Evolutionary conservation across 2,329 filamentous ascomycete species (phyloP).

Genomic region (Ophiostoma pallidulum): DNA sequence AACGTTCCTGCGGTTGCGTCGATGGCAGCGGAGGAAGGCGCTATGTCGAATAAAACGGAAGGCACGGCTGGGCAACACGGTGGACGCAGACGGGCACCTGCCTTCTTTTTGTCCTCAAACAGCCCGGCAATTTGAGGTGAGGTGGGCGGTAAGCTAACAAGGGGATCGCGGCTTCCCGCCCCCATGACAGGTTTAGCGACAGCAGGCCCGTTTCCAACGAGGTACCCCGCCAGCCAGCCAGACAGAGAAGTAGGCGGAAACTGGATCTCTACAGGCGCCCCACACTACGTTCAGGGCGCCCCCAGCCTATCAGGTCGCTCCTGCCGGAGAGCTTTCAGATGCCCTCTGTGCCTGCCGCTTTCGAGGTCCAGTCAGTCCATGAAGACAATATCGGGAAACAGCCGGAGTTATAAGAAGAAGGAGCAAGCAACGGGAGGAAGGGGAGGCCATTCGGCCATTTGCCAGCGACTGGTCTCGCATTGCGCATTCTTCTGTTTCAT

Average conservation of each 20-base stretch:
- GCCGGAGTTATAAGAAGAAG: too few relatives aligned
- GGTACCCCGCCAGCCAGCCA: conserved; percentile 6
- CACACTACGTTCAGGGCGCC: neutral
- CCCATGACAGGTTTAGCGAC: conserved; percentile 12
- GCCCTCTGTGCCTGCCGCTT: neutral
- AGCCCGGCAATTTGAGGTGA: neutral
- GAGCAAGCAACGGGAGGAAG: too few relatives aligned
- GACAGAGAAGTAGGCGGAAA: conserved; percentile 3
- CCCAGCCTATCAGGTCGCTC: conserved; percentile 2
- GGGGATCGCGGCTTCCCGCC: too few relatives aligned
- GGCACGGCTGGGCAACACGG: neutral
- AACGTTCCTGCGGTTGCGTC: neutral
- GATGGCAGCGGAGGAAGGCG: too few relatives aligned
- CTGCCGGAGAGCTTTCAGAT: neutral
- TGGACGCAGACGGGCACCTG: neutral
- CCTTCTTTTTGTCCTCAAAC: conserved; percentile 4
- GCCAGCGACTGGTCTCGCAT: too few relatives aligned
- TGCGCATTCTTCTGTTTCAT: too few relatives aligned
- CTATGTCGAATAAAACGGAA: neutral
- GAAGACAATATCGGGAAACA: too few relatives aligned
- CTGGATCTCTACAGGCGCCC: neutral
- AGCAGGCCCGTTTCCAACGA: neutral
- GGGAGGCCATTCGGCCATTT: too few relatives aligned
- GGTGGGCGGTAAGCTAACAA: too few relatives aligned
- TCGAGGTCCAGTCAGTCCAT: too few relatives aligned